Conservation (phyloP, 495 filamentous ascomycete species). For the Clavariopsis aquatica region DNA sequence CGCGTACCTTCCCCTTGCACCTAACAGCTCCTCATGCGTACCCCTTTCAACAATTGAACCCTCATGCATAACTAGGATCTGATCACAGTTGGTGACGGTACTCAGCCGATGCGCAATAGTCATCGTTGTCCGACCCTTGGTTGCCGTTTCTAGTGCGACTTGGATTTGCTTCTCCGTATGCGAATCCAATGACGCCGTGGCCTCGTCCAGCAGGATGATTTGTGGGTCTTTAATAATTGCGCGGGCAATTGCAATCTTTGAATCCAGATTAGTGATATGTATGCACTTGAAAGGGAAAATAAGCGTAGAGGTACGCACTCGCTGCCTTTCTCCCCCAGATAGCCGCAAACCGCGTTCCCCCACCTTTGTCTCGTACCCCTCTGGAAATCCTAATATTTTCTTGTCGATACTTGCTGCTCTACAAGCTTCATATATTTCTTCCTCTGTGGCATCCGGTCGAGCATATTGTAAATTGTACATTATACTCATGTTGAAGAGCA, state of each 20-base stretch:
- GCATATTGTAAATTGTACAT: constrained; percentile 78
- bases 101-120: constrained; percentile 77
- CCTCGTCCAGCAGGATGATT: constrained; percentile 69
- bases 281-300: too few species aligned
- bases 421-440: constrained; percentile 70
- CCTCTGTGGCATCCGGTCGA: constrained; percentile 61
- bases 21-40: constrained; percentile 66
- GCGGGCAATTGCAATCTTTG: constrained; percentile 35
- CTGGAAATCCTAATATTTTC: constrained; percentile 58
- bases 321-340: constrained; percentile 43
- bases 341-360: constrained; percentile 43
- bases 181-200: constrained; percentile 77
- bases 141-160: constrained; percentile 67
- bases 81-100: constrained; percentile 74
- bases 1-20: constrained; percentile 58
- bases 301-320: constrained; percentile 10
- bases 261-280: too few species aligned
- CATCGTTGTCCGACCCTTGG: constrained; percentile 74
- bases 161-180: constrained; percentile 70
- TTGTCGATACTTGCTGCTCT: constrained; percentile 86
- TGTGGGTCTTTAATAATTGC: constrained; percentile 39
- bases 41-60: constrained; percentile 67
- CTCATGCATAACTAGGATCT: constrained; percentile 73
- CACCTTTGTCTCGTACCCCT: constrained; percentile 44
- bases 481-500: constrained; percentile 79